phyloP scores from a whole-genome alignment of 345 rosid species.

The Arabis alpina region DNA sequence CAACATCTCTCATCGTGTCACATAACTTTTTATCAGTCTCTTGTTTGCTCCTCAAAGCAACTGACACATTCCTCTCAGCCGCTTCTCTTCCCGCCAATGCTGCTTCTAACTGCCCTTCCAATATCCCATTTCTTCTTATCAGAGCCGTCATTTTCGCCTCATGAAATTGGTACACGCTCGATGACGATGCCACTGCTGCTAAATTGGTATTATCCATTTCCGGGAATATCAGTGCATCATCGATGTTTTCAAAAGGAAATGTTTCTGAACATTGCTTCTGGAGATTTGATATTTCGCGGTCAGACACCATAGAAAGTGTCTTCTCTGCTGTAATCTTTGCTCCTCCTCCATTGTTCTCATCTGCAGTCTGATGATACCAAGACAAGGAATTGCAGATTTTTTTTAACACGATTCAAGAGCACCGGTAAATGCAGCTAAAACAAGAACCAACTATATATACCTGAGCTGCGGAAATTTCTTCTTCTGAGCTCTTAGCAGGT shows the following conservation, averaged over 20 bases:
- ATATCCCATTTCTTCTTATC: conserved; percentile 67
- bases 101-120: conserved; percentile 79
- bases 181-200: conserved; percentile 45
- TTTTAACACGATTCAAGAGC: conserved; percentile 5
- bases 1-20: conserved; percentile 76
- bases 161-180: conserved; percentile 70
- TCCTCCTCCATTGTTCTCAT: conserved; percentile 49
- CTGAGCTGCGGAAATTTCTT: conserved; percentile 49
- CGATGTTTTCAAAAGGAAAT: conserved; percentile 51
- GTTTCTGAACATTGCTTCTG: conserved; percentile 48
- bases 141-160: conserved; percentile 76
- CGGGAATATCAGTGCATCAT: conserved; percentile 41
- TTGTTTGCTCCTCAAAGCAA: conserved; percentile 75
- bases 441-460: conserved; percentile 41
- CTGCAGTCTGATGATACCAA: conserved; percentile 55
- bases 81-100: conserved; percentile 71
- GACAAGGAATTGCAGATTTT: conserved; percentile 2
- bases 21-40: conserved; percentile 76
- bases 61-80: conserved; percentile 71
- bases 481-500: conserved; percentile 57
- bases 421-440: neutral
- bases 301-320: conserved; percentile 45
- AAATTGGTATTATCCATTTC: conserved; percentile 54
- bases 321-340: conserved; percentile 62
- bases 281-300: conserved; percentile 49